phyloP scores from a whole-genome alignment of 192 early-diverging fungal species.

The Phycomyces blakesleeanus region DNA sequence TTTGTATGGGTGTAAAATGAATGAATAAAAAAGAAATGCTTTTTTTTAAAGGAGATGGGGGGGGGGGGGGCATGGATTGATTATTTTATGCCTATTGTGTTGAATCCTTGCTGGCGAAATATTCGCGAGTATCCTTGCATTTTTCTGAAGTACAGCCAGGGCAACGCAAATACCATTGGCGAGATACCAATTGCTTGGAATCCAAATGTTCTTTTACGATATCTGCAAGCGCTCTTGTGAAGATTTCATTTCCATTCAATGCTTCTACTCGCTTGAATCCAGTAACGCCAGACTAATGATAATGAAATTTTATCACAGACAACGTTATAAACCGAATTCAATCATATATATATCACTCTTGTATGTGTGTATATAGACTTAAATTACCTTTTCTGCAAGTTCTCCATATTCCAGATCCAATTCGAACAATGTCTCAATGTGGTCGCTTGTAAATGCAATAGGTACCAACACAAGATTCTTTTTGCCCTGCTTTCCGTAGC shows the following conservation, averaged over 20 bases:
- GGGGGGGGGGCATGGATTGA: not conserved
- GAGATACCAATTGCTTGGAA: slow-evolving; percentile 34
- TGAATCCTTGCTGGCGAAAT: slow-evolving; percentile 38
- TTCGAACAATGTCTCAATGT: slow-evolving; percentile 97
- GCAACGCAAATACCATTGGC: slow-evolving; percentile 65
- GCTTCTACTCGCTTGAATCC: slow-evolving; percentile 88
- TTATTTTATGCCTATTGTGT: not conserved
- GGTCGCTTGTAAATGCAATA: slow-evolving; percentile 94
- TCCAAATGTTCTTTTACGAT: slow-evolving; percentile 80
- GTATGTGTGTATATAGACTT: not conserved
- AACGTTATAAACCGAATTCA: too few species aligned
- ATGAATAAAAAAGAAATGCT: too few species aligned
- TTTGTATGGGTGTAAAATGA: too few species aligned
- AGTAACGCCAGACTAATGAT: slow-evolving; percentile 59
- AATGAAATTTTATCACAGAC: too few species aligned
- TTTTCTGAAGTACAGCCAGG: slow-evolving; percentile 68
- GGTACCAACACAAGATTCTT: slow-evolving; percentile 86
- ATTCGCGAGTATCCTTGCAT: slow-evolving; percentile 61
- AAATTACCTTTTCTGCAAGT: slow-evolving; percentile 68
- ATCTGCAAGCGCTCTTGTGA: slow-evolving; percentile 86
- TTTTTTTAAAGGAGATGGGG: not conserved
- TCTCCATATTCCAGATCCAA: slow-evolving; percentile 91
- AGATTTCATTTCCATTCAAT: slow-evolving; percentile 87
- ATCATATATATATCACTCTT: too few species aligned
- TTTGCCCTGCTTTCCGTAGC: slow-evolving; percentile 70